A percentile compares a stretch with the other conserved stretches of the same genome.
phyloP scores from a whole-genome alignment of 2,329 filamentous ascomycete genomes.

The Alternaria dauci region DNA sequence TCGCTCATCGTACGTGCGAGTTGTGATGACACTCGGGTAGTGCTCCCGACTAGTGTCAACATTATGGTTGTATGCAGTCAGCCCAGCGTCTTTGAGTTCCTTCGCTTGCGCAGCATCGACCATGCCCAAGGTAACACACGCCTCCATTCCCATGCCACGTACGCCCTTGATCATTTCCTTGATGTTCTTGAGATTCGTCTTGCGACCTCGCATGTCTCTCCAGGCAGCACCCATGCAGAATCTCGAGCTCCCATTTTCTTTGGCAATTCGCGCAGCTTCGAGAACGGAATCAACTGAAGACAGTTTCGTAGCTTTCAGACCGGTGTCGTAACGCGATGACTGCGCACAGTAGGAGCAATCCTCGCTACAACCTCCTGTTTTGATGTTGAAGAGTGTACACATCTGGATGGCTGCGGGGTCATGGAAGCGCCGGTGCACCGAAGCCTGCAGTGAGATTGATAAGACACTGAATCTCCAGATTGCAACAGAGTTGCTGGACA shows the following conservation, averaged over 20 bases:
- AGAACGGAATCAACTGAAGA: conserved; percentile 83
- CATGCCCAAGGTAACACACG: conserved; percentile 94
- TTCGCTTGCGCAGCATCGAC: conserved; percentile 81
- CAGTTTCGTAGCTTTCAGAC: conserved; percentile 80
- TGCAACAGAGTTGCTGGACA: conserved; percentile 23
- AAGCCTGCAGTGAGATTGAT: conserved; percentile 61
- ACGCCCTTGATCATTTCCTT: conserved; percentile 87
- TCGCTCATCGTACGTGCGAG: conserved; percentile 85
- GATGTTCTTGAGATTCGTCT: conserved; percentile 82
- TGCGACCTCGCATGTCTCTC: conserved; percentile 92
- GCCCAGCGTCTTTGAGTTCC: conserved; percentile 81
- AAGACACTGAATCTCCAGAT: conserved; percentile 1
- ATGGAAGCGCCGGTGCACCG: conserved; percentile 85
- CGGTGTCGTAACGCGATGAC: conserved; percentile 80
- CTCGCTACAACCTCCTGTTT: conserved; percentile 89
- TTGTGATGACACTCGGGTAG: conserved; percentile 86
- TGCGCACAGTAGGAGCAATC: conserved; percentile 95
- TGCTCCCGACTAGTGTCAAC: conserved; percentile 89
- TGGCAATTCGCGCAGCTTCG: conserved; percentile 77
- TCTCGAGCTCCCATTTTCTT: conserved; percentile 83
- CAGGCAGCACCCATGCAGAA: conserved; percentile 97
- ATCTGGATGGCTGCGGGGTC: conserved; percentile 84
- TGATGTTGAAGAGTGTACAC: conserved; percentile 97
- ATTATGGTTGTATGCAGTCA: conserved; percentile 96
- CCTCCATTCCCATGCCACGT: conserved; percentile 83